Conservation (phyloP, 257 asterid species). For the Perilla frutescens region DNA sequence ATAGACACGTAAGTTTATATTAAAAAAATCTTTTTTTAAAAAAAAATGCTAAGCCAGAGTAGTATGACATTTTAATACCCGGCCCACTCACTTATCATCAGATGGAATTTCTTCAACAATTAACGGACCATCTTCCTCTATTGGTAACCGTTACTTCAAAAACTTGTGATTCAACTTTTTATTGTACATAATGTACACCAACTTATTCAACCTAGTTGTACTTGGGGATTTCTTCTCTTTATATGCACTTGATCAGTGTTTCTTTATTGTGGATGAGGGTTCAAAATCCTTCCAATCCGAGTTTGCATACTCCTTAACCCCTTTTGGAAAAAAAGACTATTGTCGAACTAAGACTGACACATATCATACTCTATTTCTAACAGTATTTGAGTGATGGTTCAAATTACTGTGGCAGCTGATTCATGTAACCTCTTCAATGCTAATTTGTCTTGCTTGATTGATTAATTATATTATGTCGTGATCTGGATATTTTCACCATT, state of each 20-base stretch:
- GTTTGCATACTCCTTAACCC: neutral
- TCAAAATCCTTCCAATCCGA: neutral
- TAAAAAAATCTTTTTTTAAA: no score
- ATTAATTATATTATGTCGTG: neutral
- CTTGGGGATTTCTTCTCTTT: neutral
- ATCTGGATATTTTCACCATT: no score
- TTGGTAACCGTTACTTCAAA: no score
- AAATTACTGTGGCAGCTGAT: constrained; percentile 5
- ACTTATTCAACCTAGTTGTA: no score
- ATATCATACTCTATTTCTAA: neutral
- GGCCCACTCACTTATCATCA: no score
- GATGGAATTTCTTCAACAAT: no score
- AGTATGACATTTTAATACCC: no score
- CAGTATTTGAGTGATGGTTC: constrained; percentile 13
- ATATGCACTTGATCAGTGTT: constrained; percentile 16
- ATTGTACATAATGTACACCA: no score
- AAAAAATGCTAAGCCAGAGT: no score
- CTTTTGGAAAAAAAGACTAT: neutral
- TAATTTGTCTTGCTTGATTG: constrained; percentile 2
- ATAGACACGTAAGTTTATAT: no score
- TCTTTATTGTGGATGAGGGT: neutral
- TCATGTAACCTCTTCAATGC: neutral
- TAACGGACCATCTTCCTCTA: no score
- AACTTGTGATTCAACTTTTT: no score
- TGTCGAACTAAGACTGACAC: neutral